Conservation (phyloP, 2,329 filamentous ascomycete species). For the Cercospora sp. region DNA sequence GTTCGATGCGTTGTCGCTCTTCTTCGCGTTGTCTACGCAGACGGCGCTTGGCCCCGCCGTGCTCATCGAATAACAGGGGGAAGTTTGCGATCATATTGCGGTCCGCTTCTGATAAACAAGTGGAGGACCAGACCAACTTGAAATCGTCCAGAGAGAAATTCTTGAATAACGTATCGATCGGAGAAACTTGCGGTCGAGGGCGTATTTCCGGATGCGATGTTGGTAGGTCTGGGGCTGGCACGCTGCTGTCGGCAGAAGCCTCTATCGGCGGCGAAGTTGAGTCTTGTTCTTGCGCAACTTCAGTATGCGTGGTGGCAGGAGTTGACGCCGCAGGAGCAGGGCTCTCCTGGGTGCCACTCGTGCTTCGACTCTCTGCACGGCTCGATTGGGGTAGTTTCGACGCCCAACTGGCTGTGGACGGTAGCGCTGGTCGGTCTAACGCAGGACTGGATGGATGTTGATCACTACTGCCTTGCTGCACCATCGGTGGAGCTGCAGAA, state of each 20-base stretch:
- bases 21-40: conserved; percentile 67
- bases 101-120: conserved; percentile 50
- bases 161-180: conserved; percentile 44
- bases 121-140: conserved; percentile 55
- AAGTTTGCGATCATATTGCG: conserved; percentile 56
- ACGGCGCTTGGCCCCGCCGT: conserved; percentile 78
- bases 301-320: conserved; percentile 23
- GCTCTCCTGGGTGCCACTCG: conserved; percentile 77
- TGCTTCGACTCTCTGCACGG: conserved; percentile 74
- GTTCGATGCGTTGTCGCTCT: conserved; percentile 54
- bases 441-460: conserved; percentile 32
- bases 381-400: conserved; percentile 65
- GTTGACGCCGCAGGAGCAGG: conserved; percentile 57
- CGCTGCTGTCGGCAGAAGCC: conserved; percentile 14
- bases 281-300: conserved; percentile 18
- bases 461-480: conserved; percentile 54
- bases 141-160: conserved; percentile 48
- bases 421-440: conserved; percentile 81
- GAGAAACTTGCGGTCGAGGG: conserved; percentile 25
- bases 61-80: conserved; percentile 78
- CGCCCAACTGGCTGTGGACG: conserved; percentile 92
- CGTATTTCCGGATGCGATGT: conserved; percentile 16
- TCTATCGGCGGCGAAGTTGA: conserved; percentile 16
- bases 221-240: neutral
- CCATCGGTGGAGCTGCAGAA: conserved; percentile 62